Conservation (phyloP, 2,329 filamentous ascomycete species). For the Xylariaceae sp. region DNA sequence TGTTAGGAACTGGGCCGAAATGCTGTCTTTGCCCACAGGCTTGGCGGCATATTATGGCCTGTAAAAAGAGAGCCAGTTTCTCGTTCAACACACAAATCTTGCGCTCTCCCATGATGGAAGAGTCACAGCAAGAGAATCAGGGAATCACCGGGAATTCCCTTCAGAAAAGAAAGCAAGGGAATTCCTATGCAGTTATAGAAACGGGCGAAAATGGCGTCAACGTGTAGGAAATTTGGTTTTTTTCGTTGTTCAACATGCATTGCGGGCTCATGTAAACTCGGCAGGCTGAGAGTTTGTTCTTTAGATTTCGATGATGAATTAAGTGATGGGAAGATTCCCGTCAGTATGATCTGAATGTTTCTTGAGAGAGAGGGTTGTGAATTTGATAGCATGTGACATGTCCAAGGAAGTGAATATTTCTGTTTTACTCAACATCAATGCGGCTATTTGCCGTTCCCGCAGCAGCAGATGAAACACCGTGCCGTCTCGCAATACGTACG, state of each 20-base stretch:
- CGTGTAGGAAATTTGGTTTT: neutral
- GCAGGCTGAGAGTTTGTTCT: neutral
- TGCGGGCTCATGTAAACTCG: neutral
- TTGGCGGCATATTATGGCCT: too few relatives aligned
- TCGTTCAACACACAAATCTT: neutral
- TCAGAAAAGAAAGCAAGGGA: neutral
- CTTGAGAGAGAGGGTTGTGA: too few relatives aligned
- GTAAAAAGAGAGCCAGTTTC: neutral
- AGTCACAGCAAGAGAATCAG: neutral
- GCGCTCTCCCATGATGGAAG: neutral
- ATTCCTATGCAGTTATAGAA: neutral
- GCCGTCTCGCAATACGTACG: too few relatives aligned
- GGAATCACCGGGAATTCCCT: neutral
- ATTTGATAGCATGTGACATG: too few relatives aligned
- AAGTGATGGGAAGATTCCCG: neutral
- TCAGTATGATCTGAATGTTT: neutral
- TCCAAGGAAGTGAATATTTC: too few relatives aligned
- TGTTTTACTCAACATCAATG: too few relatives aligned
- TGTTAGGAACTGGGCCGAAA: too few relatives aligned
- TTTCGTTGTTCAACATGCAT: neutral
- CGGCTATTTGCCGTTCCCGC: too few relatives aligned
- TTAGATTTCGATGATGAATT: neutral
- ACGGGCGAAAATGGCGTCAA: neutral
- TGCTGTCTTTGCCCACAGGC: too few relatives aligned
- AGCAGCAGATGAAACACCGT: too few relatives aligned